These are phyloP conservation scores for Gaillardinia entomophila DNA, from an alignment of 805 yeast genomes.

Conservation along the genomic window DNA sequence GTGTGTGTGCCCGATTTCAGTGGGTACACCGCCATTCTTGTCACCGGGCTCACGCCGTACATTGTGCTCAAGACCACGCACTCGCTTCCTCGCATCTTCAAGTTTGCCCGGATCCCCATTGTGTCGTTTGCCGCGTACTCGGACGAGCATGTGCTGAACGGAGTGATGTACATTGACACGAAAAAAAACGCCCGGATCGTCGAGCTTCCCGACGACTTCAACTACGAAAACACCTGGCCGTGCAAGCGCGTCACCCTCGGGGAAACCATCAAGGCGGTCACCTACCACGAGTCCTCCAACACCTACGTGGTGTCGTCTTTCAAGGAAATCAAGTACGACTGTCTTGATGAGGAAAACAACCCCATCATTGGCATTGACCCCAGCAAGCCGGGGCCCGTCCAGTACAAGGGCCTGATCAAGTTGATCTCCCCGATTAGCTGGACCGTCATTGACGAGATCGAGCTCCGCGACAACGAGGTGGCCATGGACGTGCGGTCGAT, in stretches of 20 bases:
- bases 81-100: constrained; percentile 59
- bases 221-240: constrained; percentile 59
- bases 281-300: constrained; percentile 63
- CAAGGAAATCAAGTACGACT: constrained; percentile 52
- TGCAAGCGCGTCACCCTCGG: constrained; percentile 47
- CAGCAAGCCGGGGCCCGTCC: constrained; percentile 48
- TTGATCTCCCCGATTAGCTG: constrained; percentile 71
- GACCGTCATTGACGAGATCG: constrained; percentile 67
- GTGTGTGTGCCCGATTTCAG: constrained; percentile 53
- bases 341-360: constrained; percentile 70
- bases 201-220: constrained; percentile 40
- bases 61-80: constrained; percentile 59
- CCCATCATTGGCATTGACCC: constrained; percentile 51
- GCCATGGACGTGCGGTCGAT: constrained; percentile 53
- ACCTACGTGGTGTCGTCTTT: constrained; percentile 60
- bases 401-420: constrained; percentile 56
- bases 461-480: constrained; percentile 63
- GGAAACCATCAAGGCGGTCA: constrained; percentile 57
- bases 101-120: constrained; percentile 58
- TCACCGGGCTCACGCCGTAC: constrained; percentile 72
- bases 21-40: constrained; percentile 55
- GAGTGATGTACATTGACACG: constrained; percentile 68
- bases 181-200: constrained; percentile 62
- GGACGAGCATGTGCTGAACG: constrained; percentile 31
- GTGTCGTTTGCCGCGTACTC: constrained; percentile 61